Evolutionary conservation across 176 grass and related monocot species (phyloP).

Genomic region (Pontederia crassipes): DNA sequence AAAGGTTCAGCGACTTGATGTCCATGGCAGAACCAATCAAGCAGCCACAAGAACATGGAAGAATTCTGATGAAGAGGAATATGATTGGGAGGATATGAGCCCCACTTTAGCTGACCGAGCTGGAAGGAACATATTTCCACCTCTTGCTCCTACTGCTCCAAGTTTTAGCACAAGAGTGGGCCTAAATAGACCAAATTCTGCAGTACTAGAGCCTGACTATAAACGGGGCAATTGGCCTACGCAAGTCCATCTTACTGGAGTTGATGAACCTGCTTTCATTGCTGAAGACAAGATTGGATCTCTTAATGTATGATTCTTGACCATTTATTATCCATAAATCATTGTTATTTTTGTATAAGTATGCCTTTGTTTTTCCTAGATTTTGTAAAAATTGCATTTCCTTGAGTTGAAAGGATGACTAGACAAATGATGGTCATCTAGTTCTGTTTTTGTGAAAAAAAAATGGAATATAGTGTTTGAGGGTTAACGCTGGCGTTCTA

Average conservation of each 20-base stretch:
- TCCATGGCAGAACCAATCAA: slow-evolving; percentile 40
- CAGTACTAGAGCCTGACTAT: slow-evolving; percentile 48
- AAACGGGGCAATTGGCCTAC: slow-evolving; percentile 47
- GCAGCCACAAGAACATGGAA: slow-evolving; percentile 59
- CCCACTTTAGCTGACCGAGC: slow-evolving; percentile 64
- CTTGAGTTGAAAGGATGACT: no score
- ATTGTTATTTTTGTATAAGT: no score
- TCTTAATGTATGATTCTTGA: slow-evolving; percentile 43
- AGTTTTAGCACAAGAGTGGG: slow-evolving; percentile 22
- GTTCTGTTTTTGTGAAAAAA: no score
- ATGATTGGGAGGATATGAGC: slow-evolving; percentile 97
- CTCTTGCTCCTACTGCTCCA: slow-evolving; percentile 26
- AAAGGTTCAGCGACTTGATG: slow-evolving; percentile 65
- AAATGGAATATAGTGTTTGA: no score
- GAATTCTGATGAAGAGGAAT: slow-evolving; percentile 85
- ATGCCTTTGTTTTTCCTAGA: no score
- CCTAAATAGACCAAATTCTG: slow-evolving; percentile 39
- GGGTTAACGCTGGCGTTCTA: no score
- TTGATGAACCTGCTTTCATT: slow-evolving; percentile 29
- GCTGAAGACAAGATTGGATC: slow-evolving; percentile 50
- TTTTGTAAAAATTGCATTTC: no score
- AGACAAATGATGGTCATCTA: no score
- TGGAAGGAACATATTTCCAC: slow-evolving; percentile 39
- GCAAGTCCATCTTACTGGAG: slow-evolving; percentile 26
- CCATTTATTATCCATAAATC: slow-evolving; percentile 17